A percentile compares a stretch with the other conserved stretches of the same genome.
These are phyloP conservation scores for Vaccinium vitisidaea DNA, from an alignment of 148 eudicot species.

Conservation along the genomic window DNA sequence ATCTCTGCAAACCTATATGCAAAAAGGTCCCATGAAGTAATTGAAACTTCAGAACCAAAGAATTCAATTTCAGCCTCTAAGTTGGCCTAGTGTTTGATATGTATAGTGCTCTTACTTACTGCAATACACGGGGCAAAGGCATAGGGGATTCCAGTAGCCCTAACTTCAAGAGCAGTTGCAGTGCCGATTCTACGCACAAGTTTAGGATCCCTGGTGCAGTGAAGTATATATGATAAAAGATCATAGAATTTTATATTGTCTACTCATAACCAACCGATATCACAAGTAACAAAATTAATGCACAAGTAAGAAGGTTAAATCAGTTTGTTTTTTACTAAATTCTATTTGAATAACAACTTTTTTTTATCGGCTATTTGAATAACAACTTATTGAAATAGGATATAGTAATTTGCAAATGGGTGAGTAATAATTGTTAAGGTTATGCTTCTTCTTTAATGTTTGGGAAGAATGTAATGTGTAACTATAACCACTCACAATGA, in stretches of 20 bases:
- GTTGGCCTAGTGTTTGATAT: neutral
- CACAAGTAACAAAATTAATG: neutral
- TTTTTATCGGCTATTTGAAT: no score
- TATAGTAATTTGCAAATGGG: neutral
- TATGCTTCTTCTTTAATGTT: neutral
- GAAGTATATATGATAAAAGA: neutral
- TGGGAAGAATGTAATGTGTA: neutral
- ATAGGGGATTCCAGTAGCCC: constrained; percentile 80
- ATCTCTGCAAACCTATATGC: constrained; percentile 75
- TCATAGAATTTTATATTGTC: neutral
- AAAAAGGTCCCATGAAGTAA: constrained; percentile 17
- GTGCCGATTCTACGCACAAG: constrained; percentile 64
- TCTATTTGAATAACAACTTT: neutral
- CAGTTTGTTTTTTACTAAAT: no score
- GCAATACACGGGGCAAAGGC: constrained; percentile 84
- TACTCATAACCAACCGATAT: neutral
- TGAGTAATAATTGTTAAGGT: neutral
- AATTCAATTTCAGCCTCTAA: neutral
- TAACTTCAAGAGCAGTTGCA: constrained; percentile 83
- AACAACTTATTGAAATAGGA: neutral
- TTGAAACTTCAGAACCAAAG: constrained; percentile 9
- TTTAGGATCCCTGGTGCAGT: constrained; percentile 53
- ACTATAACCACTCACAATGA: neutral
- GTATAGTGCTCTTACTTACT: constrained; percentile 30
- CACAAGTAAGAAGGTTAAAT: neutral